These are phyloP conservation scores for Sphagnum magellanicum DNA, from an alignment of 228 moss, liverwort and hornwort genomes.

Conservation along the genomic window DNA sequence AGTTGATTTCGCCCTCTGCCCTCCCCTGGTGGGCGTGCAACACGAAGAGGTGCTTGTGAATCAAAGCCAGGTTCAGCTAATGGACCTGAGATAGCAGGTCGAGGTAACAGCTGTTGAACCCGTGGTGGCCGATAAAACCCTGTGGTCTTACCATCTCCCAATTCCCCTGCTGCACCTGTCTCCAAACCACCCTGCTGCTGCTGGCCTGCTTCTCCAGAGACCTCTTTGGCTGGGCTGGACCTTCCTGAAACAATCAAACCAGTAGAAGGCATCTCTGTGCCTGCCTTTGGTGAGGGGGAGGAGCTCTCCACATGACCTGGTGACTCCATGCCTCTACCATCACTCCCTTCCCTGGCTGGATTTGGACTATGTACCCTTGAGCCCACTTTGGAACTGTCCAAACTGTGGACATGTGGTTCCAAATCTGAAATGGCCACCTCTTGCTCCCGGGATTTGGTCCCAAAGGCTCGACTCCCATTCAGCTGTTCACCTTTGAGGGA, in stretches of 20 bases:
- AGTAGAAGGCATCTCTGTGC: slow-evolving; percentile 16
- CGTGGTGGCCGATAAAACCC: slow-evolving; percentile 32
- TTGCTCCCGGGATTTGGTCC: slow-evolving; percentile 33
- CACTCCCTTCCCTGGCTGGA: slow-evolving; percentile 50
- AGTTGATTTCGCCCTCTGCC: slow-evolving; percentile 96
- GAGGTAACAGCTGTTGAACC: slow-evolving; percentile 32
- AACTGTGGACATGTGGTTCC: slow-evolving; percentile 37
- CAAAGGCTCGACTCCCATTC: slow-evolving; percentile 41
- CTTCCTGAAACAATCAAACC: slow-evolving; percentile 31
- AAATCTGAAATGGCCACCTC: slow-evolving; percentile 21
- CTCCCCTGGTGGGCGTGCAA: slow-evolving; percentile 96
- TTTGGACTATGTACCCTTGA: slow-evolving; percentile 30
- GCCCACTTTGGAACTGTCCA: slow-evolving; percentile 30
- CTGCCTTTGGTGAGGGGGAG: slow-evolving; percentile 14
- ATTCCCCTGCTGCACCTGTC: slow-evolving; percentile 18
- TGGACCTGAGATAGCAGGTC: slow-evolving; percentile 25
- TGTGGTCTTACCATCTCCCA: slow-evolving; percentile 35
- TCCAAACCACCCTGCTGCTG: slow-evolving; percentile 20
- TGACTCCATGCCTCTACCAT: slow-evolving; percentile 40
- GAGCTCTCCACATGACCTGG: slow-evolving; percentile 31
- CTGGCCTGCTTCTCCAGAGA: slow-evolving; percentile 12
- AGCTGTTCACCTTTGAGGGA: slow-evolving; percentile 40
- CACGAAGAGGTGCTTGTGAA: slow-evolving; percentile 71
- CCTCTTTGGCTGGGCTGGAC: slow-evolving; percentile 18
- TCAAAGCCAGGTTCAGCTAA: slow-evolving; percentile 20